Evolutionary conservation across 2,329 filamentous ascomycete species (phyloP).

Genomic region (Cladobotryum mycophilum): DNA sequence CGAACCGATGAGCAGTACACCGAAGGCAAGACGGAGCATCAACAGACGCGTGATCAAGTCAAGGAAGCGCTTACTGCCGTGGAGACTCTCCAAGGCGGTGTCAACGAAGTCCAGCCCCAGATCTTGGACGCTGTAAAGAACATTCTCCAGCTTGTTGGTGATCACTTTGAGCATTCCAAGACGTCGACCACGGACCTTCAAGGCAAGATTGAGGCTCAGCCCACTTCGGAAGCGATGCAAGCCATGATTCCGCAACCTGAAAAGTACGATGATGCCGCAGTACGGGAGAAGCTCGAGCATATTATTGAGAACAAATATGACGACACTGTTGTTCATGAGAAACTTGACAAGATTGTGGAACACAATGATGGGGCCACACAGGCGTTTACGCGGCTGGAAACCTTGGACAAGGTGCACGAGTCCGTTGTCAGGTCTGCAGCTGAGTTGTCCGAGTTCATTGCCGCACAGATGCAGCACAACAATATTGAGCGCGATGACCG

Average conservation of each 20-base stretch:
- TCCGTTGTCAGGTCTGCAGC: slow-evolving; percentile 79
- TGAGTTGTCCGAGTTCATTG: slow-evolving; percentile 77
- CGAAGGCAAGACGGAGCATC: slow-evolving; percentile 71
- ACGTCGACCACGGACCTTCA: slow-evolving; percentile 51
- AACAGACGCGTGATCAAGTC: slow-evolving; percentile 75
- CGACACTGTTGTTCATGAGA: slow-evolving; percentile 29
- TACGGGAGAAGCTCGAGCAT: slow-evolving; percentile 24
- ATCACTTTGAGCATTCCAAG: slow-evolving; percentile 87
- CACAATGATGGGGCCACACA: slow-evolving; percentile 61
- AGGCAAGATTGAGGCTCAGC: slow-evolving; percentile 56
- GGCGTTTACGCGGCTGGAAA: slow-evolving; percentile 68
- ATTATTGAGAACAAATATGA: slow-evolving; percentile 54
- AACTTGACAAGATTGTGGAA: slow-evolving; percentile 47
- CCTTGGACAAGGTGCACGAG: slow-evolving; percentile 81
- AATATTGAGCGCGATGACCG: slow-evolving; percentile 71
- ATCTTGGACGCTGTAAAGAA: slow-evolving; percentile 82
- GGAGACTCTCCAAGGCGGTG: slow-evolving; percentile 68
- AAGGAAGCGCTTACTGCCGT: slow-evolving; percentile 67
- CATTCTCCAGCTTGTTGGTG: slow-evolving; percentile 71
- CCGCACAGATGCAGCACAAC: slow-evolving; percentile 67
- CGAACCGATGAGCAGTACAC: slow-evolving; percentile 71
- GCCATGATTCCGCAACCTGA: slow-evolving; percentile 50
- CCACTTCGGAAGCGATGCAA: slow-evolving; percentile 41
- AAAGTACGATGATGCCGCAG: slow-evolving; percentile 50
- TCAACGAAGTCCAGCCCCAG: slow-evolving; percentile 80